Percentiles rank a stretch among this genome's conserved stretches.
These are phyloP conservation scores for Fusarium sp. DNA, from an alignment of 2,329 filamentous ascomycete genomes.

Conservation along the genomic window DNA sequence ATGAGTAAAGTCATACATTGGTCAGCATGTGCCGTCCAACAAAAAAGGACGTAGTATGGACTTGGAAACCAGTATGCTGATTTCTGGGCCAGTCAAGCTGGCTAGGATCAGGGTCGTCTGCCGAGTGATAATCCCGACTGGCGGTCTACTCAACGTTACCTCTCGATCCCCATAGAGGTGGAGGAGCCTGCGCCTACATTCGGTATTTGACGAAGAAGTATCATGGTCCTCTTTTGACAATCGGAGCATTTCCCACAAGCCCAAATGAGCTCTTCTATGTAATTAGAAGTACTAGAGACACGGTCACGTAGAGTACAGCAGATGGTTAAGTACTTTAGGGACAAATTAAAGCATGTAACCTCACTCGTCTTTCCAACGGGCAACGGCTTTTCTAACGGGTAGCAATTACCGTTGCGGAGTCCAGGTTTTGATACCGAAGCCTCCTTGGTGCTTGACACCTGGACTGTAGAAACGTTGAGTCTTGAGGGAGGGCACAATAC, in stretches of 20 bases:
- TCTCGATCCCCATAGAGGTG: slow-evolving; percentile 24
- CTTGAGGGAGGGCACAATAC: slow-evolving; percentile 24
- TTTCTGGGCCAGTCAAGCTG: slow-evolving; percentile 8
- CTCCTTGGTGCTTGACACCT: slow-evolving; percentile 1
- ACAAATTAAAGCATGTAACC: slow-evolving; percentile 2
- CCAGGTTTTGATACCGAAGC: slow-evolving; percentile 18
- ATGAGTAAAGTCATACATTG: slow-evolving; percentile 30
- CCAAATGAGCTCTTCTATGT: slow-evolving; percentile 7
- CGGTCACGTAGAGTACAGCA: slow-evolving; percentile 4
- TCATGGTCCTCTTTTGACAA: slow-evolving; percentile 14
- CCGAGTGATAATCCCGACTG: slow-evolving; percentile 39
- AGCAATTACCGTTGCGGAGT: slow-evolving; percentile 8
- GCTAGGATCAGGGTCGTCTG: slow-evolving; percentile 29
- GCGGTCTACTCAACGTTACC: slow-evolving; percentile 34
- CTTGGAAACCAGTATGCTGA: slow-evolving; percentile 16
- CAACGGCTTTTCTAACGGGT: slow-evolving; percentile 17
- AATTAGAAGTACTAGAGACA: slow-evolving; percentile 9
- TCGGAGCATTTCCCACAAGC: slow-evolving; percentile 26
- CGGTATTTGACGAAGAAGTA: slow-evolving; percentile 25
- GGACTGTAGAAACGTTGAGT: neutral
- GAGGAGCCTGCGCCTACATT: slow-evolving; percentile 17
- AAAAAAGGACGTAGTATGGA: slow-evolving; percentile 7
- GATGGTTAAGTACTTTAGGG: neutral
- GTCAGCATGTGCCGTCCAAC: slow-evolving; percentile 26
- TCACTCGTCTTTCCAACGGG: slow-evolving; percentile 8